These are phyloP conservation scores for Cryptomeria japonica DNA, from an alignment of 75 land plant species.

Conservation along the genomic window DNA sequence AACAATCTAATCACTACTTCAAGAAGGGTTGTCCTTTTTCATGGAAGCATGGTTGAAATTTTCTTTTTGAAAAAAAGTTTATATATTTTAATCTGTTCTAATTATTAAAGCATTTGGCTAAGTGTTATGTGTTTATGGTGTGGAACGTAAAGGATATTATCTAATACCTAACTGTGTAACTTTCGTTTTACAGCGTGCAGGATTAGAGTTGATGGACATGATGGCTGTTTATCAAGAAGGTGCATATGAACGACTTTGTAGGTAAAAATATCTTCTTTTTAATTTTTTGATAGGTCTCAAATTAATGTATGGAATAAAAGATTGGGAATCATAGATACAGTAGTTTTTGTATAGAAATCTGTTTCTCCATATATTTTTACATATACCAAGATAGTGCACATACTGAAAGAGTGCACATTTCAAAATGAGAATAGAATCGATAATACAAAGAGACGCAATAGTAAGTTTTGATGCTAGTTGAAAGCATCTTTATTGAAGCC, in stretches of 20 bases:
- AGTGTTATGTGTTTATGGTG: neutral
- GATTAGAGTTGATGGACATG: slow-evolving; percentile 99
- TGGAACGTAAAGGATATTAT: neutral
- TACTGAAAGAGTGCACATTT: too few relatives aligned
- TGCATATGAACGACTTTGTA: slow-evolving; percentile 97
- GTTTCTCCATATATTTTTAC: neutral
- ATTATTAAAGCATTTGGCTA: neutral
- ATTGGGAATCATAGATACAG: neutral
- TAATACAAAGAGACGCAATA: neutral
- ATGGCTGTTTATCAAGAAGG: slow-evolving; percentile 99
- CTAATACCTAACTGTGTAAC: neutral
- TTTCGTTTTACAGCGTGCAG: slow-evolving; percentile 74
- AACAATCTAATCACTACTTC: neutral
- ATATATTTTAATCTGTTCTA: neutral
- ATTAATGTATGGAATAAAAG: neutral
- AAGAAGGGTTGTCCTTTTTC: neutral
- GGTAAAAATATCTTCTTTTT: slow-evolving; percentile 38
- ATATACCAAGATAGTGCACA: neutral
- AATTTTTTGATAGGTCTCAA: neutral
- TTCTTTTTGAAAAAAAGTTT: neutral
- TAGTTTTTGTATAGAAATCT: neutral
- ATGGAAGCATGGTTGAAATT: neutral
- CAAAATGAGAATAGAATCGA: neutral
- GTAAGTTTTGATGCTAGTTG: neutral
- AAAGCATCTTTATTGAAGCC: neutral